Base-by-base conservation (phyloP, 306 rosid genomes). In the Sechiopsis laciniata region DNA sequence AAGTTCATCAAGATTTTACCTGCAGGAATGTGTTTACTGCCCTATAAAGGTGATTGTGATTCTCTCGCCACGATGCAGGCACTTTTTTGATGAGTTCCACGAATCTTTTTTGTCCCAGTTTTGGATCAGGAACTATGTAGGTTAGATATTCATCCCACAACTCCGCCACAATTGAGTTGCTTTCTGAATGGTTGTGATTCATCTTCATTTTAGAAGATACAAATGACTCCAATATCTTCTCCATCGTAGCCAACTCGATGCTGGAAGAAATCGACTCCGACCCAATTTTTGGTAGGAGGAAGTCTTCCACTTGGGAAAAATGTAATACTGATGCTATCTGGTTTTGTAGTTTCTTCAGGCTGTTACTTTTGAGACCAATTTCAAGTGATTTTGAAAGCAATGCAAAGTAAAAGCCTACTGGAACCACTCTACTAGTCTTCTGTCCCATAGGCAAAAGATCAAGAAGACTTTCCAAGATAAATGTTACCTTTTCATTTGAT, bases 121-220 rank as follows among this genome's bases (percentile, higher is more conserved):
- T 78, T n/a, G 79, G 81, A 76, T 87, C 94, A 73, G 78, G 74
- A 74, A 86, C 91, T 35, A 84, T 78, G 63, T 80, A 80, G 71
- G 79, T 81, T 6, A 92, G 78, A 84, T 85, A 90, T 48, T 83
- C 83, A 85, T 92, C 97, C 96, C 97, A 90, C 42, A 90, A 46
- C 51, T 88, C 91, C 22, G 95, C 88, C 56, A 92, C 86, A 35
- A 78, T 37, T 60, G 32, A 77, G 78, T 76, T 82, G 26, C 85
- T 83, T 74, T 85, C 78, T 48, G 83, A 80, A 55, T 72, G 75
- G 53, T 58, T 62, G 62, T 78, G 84, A 26, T 83, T 84, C 10
- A 53, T 45, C 45, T 79, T 80, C 77, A 80, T 69, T 79, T 81
- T 85, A 11, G 80, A 83, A 10, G 84, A 79, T 26, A 83, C 88